A percentile compares a stretch with the other conserved stretches of the same genome.
These are phyloP conservation scores for Vitis vinifera DNA, from an alignment of 164 flowering plant genomes.

Conservation along the genomic window DNA sequence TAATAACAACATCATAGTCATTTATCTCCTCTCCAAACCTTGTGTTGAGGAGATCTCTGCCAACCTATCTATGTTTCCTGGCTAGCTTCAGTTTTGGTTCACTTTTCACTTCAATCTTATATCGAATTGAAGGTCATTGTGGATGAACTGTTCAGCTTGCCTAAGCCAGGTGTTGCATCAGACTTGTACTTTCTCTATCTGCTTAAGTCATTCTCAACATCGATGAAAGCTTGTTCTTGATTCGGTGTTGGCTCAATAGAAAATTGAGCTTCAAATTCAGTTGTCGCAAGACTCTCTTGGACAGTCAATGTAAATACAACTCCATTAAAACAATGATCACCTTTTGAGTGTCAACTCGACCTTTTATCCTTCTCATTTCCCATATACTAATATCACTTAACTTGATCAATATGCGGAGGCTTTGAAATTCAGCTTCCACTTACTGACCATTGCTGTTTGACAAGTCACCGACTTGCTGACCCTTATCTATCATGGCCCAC, in stretches of 20 bases:
- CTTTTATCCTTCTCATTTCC: slow-evolving; percentile 88
- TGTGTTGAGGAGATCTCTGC: too few species aligned
- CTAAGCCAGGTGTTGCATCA: too few species aligned
- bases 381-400: slow-evolving; percentile 78
- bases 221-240: slow-evolving; percentile 91
- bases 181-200: slow-evolving; percentile 46
- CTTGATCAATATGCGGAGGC: slow-evolving; percentile 76
- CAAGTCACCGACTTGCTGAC: too few species aligned
- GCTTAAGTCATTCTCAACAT: slow-evolving; percentile 88
- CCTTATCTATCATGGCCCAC: too few species aligned
- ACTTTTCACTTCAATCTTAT: too few species aligned
- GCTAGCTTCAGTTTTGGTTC: too few species aligned
- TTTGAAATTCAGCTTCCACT: slow-evolving; percentile 46
- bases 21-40: too few species aligned
- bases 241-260: slow-evolving; percentile 89
- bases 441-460: too few species aligned
- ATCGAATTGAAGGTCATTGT: too few species aligned
- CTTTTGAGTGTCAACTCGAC: slow-evolving; percentile 89
- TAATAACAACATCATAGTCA: too few species aligned
- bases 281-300: slow-evolving; percentile 52
- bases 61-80: too few species aligned
- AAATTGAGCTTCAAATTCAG: slow-evolving; percentile 70
- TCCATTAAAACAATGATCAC: slow-evolving; percentile 99
- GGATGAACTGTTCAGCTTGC: too few species aligned
- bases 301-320: slow-evolving; percentile 78